A percentile compares a stretch with the other conserved stretches of the same genome.
These are phyloP conservation scores for Triticum monococcum DNA, from an alignment of 176 grass and related monocot genomes.

Conservation along the genomic window DNA sequence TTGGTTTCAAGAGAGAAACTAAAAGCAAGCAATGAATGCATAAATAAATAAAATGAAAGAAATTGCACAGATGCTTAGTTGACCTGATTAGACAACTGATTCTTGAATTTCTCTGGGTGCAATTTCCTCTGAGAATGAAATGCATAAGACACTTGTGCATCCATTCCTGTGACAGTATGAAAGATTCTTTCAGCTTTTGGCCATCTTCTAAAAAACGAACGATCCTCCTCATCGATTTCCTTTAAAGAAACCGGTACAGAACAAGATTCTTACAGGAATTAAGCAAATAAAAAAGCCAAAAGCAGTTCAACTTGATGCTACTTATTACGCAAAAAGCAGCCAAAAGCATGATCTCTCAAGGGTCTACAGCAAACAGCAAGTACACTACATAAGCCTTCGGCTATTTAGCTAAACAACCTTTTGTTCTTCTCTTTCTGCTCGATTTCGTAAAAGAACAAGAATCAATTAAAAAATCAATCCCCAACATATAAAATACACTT, in stretches of 20 bases:
- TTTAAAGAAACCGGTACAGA: not conserved
- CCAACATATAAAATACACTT: slow-evolving; percentile 19
- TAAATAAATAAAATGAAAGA: slow-evolving; percentile 1
- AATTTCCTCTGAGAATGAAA: slow-evolving; percentile 92
- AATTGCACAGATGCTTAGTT: slow-evolving; percentile 10
- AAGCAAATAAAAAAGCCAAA: not conserved
- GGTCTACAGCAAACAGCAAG: not conserved
- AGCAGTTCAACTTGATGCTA: not conserved
- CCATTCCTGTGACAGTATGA: slow-evolving; percentile 75
- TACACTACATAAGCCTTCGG: not conserved
- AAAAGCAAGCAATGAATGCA: not conserved
- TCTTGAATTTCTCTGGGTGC: slow-evolving; percentile 94
- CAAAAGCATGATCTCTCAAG: too few species aligned
- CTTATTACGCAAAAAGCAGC: not conserved
- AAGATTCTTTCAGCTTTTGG: slow-evolving; percentile 23
- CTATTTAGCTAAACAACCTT: slow-evolving; percentile 17
- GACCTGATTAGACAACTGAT: slow-evolving; percentile 93
- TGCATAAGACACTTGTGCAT: slow-evolving; percentile 90
- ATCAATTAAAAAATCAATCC: not conserved
- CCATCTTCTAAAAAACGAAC: not conserved
- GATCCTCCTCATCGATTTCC: not conserved
- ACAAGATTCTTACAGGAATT: not conserved
- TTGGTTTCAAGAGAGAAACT: slow-evolving; percentile 13
- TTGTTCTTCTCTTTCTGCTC: not conserved
- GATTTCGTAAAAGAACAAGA: not conserved